Conservation (phyloP, 345 rosid species). For the Arabis alpina region DNA sequence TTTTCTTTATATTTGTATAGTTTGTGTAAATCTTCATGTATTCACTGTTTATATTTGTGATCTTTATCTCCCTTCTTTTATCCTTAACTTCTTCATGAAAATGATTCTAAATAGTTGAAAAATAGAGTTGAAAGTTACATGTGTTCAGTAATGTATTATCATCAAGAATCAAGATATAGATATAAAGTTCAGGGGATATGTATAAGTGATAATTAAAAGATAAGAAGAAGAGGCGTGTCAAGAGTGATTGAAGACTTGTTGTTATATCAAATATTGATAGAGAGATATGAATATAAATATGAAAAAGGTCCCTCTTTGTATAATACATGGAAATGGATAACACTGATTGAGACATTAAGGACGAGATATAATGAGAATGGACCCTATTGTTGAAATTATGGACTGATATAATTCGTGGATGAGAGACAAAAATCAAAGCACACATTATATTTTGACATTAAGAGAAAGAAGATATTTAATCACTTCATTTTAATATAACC, state of each 20-base stretch:
- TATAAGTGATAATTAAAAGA: not conserved
- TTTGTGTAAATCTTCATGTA: slow-evolving; percentile 23
- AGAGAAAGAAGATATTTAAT: not conserved
- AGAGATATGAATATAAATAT: slow-evolving; percentile 28
- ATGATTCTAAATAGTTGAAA: slow-evolving; percentile 9
- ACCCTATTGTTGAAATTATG: slow-evolving; percentile 38
- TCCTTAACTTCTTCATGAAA: slow-evolving; percentile 17
- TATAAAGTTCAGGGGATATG: slow-evolving; percentile 12
- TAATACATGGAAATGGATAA: slow-evolving; percentile 26
- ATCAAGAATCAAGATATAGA: slow-evolving; percentile 2
- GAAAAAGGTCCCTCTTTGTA: slow-evolving; percentile 23
- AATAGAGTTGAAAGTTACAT: not conserved
- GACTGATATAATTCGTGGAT: slow-evolving; percentile 31
- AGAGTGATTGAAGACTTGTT: slow-evolving; percentile 18
- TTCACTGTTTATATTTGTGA: not conserved
- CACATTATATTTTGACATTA: slow-evolving; percentile 16
- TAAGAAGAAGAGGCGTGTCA: slow-evolving; percentile 37
- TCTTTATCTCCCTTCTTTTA: slow-evolving; percentile 20
- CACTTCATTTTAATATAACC: no score
- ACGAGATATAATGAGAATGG: slow-evolving; percentile 36
- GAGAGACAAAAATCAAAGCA: slow-evolving; percentile 12
- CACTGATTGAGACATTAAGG: slow-evolving; percentile 39
- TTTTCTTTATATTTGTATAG: slow-evolving; percentile 7
- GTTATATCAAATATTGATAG: slow-evolving; percentile 22
- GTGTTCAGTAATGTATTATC: not conserved